A percentile compares a stretch with the other conserved stretches of the same genome.
phyloP scores from a whole-genome alignment of 257 asterid species.

The Thymus mandschuricus region DNA sequence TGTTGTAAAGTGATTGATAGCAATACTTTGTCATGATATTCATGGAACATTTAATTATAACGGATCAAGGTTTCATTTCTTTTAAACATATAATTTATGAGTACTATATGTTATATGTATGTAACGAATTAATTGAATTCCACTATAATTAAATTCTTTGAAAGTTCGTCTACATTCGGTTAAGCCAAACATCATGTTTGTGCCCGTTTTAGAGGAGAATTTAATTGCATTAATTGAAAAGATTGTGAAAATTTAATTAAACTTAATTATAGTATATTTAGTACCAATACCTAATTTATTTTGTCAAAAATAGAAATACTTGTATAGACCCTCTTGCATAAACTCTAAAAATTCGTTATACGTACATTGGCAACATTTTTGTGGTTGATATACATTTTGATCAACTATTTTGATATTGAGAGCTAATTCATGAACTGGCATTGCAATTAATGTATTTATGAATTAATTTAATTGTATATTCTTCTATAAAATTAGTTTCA shows the following conservation, averaged over 20 bases:
- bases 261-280: not conserved
- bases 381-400: not conserved
- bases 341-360: not conserved
- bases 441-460: no score
- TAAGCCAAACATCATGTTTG: not conserved
- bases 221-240: not conserved
- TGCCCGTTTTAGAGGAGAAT: not conserved
- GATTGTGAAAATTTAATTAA: not conserved
- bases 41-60: not conserved
- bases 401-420: not conserved
- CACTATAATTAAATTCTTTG: not conserved
- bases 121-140: no score
- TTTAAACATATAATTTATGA: no score
- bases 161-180: not conserved
- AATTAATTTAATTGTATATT: no score
- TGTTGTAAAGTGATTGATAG: not conserved
- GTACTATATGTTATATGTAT: no score
- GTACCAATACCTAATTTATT: not conserved
- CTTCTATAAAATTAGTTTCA: no score
- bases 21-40: not conserved
- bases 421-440: not conserved
- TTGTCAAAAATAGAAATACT: not conserved
- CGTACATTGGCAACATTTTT: not conserved
- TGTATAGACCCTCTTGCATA: not conserved
- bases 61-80: no score